Percentiles rank a stretch among this genome's conserved stretches.
These are phyloP conservation scores for Vicia sativa DNA, from an alignment of 306 rosid species.

Conservation along the genomic window DNA sequence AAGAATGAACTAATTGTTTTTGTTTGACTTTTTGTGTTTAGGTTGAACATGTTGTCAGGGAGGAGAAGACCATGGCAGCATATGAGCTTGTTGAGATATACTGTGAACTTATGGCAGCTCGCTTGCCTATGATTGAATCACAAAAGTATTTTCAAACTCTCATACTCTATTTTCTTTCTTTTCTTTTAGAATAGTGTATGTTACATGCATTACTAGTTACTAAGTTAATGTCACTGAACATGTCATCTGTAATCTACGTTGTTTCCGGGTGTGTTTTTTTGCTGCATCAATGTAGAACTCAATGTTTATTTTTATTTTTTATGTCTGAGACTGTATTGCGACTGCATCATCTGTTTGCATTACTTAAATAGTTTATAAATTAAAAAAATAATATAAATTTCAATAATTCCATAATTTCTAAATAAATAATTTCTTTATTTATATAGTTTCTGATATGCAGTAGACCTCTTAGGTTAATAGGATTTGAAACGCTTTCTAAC, in stretches of 20 bases:
- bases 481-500: no score
- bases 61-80: constrained; percentile 88
- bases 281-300: constrained; percentile 5
- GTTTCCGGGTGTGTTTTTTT: not conserved
- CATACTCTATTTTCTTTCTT: not conserved
- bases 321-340: not conserved
- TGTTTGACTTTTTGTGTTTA: constrained; percentile 43
- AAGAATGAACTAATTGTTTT: constrained; percentile 4
- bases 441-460: no score
- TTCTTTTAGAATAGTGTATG: constrained; percentile 7
- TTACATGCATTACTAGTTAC: constrained; percentile 8
- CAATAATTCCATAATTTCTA: no score
- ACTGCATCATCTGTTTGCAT: not conserved
- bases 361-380: no score
- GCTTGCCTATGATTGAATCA: constrained; percentile 86
- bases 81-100: constrained; percentile 86
- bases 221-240: not conserved
- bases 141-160: constrained; percentile 69
- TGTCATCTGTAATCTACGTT: not conserved
- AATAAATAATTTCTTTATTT: no score
- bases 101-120: constrained; percentile 87
- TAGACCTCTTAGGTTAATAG: no score
- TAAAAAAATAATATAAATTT: no score
- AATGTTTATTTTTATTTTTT: not conserved
- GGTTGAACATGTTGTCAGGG: constrained; percentile 96